Percentiles rank a stretch among this genome's conserved stretches.
phyloP scores from a whole-genome alignment of 2,329 filamentous ascomycete genomes.

The Diaporthe ilicicola region DNA sequence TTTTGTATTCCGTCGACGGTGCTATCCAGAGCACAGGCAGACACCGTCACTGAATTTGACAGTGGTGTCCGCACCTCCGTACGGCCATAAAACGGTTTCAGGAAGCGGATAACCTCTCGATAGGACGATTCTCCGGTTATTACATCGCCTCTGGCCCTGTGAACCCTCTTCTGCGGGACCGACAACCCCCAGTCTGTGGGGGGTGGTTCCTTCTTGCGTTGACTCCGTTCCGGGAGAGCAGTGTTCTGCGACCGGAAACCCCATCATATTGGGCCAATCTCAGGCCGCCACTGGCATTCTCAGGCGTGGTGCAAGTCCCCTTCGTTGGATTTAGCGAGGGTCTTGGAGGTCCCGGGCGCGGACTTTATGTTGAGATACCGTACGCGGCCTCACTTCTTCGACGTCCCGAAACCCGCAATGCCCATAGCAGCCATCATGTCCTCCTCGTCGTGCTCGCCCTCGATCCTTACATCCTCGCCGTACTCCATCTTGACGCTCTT shows the following conservation, averaged over 20 bases:
- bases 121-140: neutral
- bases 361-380: neutral
- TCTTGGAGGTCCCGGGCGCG: neutral
- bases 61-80: neutral
- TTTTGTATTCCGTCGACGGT: neutral
- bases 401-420: conserved; percentile 69
- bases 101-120: neutral
- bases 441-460: conserved; percentile 76
- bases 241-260: neutral
- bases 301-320: neutral
- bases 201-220: neutral
- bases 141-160: neutral
- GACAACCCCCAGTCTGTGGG: neutral
- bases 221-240: neutral
- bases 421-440: conserved; percentile 76
- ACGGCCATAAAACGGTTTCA: neutral
- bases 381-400: conserved; percentile 53
- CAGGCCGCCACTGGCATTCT: neutral
- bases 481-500: conserved; percentile 68
- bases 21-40: neutral
- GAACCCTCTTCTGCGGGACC: neutral
- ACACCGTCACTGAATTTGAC: neutral
- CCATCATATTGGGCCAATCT: too few species aligned
- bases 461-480: conserved; percentile 70
- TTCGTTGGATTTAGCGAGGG: neutral